A percentile compares a stretch with the other conserved stretches of the same genome.
These are phyloP conservation scores for Corynascus novoguineensis DNA, from an alignment of 495 filamentous ascomycete genomes.

Conservation along the genomic window DNA sequence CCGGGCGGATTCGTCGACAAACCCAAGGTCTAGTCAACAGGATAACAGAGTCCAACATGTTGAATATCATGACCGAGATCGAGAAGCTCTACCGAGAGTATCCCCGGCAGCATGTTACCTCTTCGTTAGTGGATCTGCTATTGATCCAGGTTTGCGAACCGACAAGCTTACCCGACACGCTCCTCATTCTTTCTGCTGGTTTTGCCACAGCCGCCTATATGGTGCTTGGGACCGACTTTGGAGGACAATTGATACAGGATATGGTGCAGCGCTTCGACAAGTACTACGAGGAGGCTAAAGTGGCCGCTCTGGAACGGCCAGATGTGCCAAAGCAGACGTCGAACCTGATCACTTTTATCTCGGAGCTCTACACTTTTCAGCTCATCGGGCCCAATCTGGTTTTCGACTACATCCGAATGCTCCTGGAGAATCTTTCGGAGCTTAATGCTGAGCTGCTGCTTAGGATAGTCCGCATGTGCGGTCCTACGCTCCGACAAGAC, in stretches of 20 bases:
- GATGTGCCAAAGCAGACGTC: constrained; percentile 56
- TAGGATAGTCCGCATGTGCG: constrained; percentile 73
- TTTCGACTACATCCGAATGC: constrained; percentile 82
- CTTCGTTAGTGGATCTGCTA: constrained; percentile 66
- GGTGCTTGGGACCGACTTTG: constrained; percentile 78
- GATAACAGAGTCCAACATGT: constrained; percentile 80
- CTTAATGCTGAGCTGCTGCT: constrained; percentile 88
- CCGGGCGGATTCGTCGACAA: constrained; percentile 66
- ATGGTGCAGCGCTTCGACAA: constrained; percentile 64
- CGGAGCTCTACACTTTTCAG: constrained; percentile 87
- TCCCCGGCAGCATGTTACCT: constrained; percentile 77
- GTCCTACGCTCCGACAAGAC: constrained; percentile 79
- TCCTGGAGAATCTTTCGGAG: constrained; percentile 71
- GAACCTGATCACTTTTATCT: constrained; percentile 80
- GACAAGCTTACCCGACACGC: constrained; percentile 72
- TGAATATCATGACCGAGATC: constrained; percentile 72
- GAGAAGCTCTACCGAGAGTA: constrained; percentile 77
- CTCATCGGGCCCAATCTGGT: constrained; percentile 74
- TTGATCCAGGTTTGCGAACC: constrained; percentile 71
- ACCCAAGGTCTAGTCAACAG: constrained; percentile 87
- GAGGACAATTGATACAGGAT: constrained; percentile 73
- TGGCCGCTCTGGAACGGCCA: constrained; percentile 43
- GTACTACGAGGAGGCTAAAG: constrained; percentile 41
- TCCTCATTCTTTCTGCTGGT: constrained; percentile 83
- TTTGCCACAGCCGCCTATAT: constrained; percentile 88